Conservation (phyloP, 345 rosid genomes). For the Eucalyptus cladocalyx region DNA sequence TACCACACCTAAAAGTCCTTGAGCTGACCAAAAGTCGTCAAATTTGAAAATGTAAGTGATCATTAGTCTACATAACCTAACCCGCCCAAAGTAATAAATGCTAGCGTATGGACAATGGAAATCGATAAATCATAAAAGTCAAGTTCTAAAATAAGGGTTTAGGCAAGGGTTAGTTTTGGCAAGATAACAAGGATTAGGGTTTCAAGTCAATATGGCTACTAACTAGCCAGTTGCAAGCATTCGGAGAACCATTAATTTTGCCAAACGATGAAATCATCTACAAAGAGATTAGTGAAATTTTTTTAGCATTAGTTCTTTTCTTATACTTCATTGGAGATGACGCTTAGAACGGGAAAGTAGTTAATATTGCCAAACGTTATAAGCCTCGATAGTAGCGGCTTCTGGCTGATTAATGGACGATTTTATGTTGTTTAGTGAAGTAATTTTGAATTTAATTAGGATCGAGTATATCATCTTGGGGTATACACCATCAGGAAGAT, state of each 20-base stretch:
- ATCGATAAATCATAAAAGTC: neutral
- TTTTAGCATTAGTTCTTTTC: neutral
- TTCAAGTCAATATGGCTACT: neutral
- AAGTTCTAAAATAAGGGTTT: too few species aligned
- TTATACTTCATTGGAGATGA: neutral
- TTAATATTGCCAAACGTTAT: neutral
- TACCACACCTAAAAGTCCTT: neutral
- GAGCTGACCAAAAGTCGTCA: neutral
- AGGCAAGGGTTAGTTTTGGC: neutral
- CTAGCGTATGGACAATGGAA: neutral
- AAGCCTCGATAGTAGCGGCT: neutral
- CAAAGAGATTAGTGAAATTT: neutral
- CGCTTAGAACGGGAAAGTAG: neutral
- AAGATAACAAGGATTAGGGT: neutral
- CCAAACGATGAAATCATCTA: neutral
- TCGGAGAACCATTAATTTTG: neutral
- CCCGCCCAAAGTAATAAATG: too few species aligned
- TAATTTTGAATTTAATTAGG: neutral
- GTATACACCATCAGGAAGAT: neutral
- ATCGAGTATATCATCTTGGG: neutral
- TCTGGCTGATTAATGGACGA: neutral
- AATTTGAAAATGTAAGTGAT: too few species aligned
- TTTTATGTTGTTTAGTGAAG: neutral
- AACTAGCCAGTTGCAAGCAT: neutral
- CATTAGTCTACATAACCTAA: neutral